Evolutionary conservation across 164 flowering plant species (phyloP).

Genomic region (Vitis labrusca): DNA sequence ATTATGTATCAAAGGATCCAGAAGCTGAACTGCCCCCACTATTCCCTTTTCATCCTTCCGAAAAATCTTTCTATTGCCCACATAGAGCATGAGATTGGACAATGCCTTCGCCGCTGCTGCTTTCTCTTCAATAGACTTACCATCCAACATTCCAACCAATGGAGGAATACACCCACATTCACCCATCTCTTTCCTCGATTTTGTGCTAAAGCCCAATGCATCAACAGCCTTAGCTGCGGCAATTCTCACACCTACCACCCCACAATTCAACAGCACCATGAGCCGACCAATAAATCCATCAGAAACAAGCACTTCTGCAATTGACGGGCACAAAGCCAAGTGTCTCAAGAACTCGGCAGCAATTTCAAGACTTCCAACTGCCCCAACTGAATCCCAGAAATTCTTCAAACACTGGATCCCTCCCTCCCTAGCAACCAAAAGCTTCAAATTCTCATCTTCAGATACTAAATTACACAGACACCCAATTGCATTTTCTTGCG

Average conservation of each 20-base stretch:
- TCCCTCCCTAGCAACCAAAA: constrained; percentile 64
- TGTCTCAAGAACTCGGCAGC: constrained; percentile 54
- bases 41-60: constrained; percentile 73
- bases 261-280: constrained; percentile 43
- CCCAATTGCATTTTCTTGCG: constrained; percentile 76
- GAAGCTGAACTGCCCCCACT: constrained; percentile 53
- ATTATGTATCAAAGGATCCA: constrained; percentile 58
- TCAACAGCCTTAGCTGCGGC: constrained; percentile 61
- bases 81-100: constrained; percentile 44
- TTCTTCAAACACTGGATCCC: constrained; percentile 61
- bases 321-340: constrained; percentile 43
- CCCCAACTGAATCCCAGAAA: constrained; percentile 67
- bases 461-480: constrained; percentile 66
- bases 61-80: constrained; percentile 58
- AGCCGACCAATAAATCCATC: constrained; percentile 59
- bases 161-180: constrained; percentile 62
- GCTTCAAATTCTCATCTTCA: constrained; percentile 56
- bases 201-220: constrained; percentile 48
- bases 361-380: constrained; percentile 45
- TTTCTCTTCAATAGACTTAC: constrained; percentile 71
- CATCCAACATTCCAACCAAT: constrained; percentile 73
- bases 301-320: constrained; percentile 51
- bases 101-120: constrained; percentile 71
- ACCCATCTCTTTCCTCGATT: constrained; percentile 66
- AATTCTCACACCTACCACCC: constrained; percentile 51